Conservation (phyloP, 306 rosid species). For the Quercus engelmannii region DNA sequence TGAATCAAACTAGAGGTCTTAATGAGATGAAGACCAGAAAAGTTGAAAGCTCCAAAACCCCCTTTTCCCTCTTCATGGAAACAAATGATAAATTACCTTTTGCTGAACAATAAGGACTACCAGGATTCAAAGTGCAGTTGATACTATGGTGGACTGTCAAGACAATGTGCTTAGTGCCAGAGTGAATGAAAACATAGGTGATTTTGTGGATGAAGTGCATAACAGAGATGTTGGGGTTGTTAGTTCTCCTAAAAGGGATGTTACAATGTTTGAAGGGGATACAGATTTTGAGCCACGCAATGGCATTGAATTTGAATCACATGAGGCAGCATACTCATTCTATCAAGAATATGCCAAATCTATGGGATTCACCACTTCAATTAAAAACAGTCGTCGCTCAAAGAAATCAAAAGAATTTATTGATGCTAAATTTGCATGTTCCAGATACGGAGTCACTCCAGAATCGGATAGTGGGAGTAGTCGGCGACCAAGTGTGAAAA, state of each 20-base stretch:
- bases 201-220: constrained; percentile 36
- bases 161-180: constrained; percentile 15
- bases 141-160: constrained; percentile 22
- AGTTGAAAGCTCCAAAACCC: too few species aligned
- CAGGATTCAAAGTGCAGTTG: constrained; percentile 13
- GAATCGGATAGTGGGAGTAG: constrained; percentile 53
- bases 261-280: constrained; percentile 38
- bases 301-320: constrained; percentile 57
- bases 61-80: neutral
- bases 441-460: constrained; percentile 57
- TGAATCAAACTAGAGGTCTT: too few species aligned
- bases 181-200: constrained; percentile 25
- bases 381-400: constrained; percentile 56
- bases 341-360: constrained; percentile 62
- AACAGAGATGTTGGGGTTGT: constrained; percentile 28
- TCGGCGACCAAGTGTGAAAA: constrained; percentile 59
- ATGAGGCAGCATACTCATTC: constrained; percentile 56
- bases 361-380: constrained; percentile 65
- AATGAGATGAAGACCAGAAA: too few species aligned
- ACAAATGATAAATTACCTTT: neutral
- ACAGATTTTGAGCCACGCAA: constrained; percentile 40
- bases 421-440: constrained; percentile 64
- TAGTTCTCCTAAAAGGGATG: constrained; percentile 33
- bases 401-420: constrained; percentile 59
- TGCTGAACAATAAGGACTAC: constrained; percentile 15